Percentiles rank a stretch among this genome's conserved stretches.
phyloP scores from a whole-genome alignment of 2,329 filamentous ascomycete species.

The Fonsecaea nubica region DNA sequence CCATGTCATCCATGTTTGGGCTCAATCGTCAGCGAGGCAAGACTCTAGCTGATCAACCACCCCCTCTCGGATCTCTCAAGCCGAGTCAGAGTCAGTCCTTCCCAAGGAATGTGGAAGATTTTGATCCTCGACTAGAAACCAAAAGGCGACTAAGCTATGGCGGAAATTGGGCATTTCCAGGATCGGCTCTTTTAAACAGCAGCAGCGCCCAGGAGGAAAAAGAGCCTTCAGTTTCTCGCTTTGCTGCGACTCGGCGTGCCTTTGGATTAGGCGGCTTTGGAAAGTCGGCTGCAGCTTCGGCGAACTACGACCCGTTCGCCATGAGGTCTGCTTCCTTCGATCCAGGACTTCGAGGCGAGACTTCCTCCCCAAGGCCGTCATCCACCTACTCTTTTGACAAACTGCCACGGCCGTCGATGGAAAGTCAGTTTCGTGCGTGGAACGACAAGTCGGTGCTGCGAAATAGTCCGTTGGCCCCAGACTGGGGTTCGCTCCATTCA shows the following conservation, averaged over 20 bases:
- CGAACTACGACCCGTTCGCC: constrained; percentile 56
- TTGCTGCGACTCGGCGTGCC: constrained; percentile 44
- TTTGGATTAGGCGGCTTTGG: constrained; percentile 47
- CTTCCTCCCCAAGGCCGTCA: constrained; percentile 53
- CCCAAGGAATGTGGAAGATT: constrained; percentile 61
- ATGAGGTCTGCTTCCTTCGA: constrained; percentile 55
- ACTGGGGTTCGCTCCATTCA: constrained; percentile 61
- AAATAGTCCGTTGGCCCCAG: constrained; percentile 59
- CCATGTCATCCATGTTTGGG: constrained; percentile 58
- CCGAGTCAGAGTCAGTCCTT: constrained; percentile 69
- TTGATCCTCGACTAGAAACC: constrained; percentile 58
- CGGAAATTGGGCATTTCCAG: constrained; percentile 60
- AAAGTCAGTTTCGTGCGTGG: constrained; percentile 77
- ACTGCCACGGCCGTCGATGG: constrained; percentile 77
- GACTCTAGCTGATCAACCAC: constrained; percentile 64
- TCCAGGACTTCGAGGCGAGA: constrained; percentile 53
- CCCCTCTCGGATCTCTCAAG: constrained; percentile 64
- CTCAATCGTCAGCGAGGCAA: constrained; percentile 68
- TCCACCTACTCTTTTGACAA: constrained; percentile 64
- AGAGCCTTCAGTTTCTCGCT: constrained; percentile 45
- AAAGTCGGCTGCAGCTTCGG: constrained; percentile 46
- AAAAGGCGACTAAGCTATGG: constrained; percentile 63
- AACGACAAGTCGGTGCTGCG: constrained; percentile 63
- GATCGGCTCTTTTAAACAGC: constrained; percentile 51
- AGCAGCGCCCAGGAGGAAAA: constrained; percentile 44